Conservation (phyloP, 2,329 filamentous ascomycete species). For the Arthrocladium fulminans region DNA sequence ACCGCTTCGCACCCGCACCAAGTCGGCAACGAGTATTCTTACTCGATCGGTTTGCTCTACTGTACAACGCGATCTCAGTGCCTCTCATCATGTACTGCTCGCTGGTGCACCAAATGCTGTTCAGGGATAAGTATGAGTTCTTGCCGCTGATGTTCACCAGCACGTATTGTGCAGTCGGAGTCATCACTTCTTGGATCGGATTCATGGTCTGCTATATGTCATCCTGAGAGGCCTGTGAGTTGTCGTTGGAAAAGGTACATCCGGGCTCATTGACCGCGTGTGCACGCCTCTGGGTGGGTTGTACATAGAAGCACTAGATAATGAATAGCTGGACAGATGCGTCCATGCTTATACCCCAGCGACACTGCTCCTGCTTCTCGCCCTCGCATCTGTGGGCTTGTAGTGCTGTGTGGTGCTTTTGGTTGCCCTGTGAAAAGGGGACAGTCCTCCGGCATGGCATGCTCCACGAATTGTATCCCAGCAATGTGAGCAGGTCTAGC, state of each 20-base stretch:
- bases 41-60: slow-evolving; percentile 77
- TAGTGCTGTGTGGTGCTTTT: background rate
- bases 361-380: no score
- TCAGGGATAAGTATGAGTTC: slow-evolving; percentile 77
- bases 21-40: slow-evolving; percentile 74
- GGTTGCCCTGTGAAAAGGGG: background rate
- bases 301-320: background rate
- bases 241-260: background rate
- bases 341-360: no score
- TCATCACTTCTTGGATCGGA: slow-evolving; percentile 89
- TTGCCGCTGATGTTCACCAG: slow-evolving; percentile 95
- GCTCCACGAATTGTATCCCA: no score
- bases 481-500: slow-evolving; percentile 21
- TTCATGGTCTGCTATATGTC: slow-evolving; percentile 87
- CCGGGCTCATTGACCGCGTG: no score
- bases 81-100: slow-evolving; percentile 86
- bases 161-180: slow-evolving; percentile 87
- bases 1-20: slow-evolving; percentile 76
- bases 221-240: no score
- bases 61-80: slow-evolving; percentile 84
- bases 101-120: slow-evolving; percentile 70
- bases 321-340: background rate
- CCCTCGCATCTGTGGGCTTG: no score
- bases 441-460: background rate
- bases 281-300: background rate